Evolutionary conservation across 192 early-diverging fungal genomes (phyloP), one percentile per base, ranked within the genome.

Genomic region (Gamsiella multidivaricata): DNA sequence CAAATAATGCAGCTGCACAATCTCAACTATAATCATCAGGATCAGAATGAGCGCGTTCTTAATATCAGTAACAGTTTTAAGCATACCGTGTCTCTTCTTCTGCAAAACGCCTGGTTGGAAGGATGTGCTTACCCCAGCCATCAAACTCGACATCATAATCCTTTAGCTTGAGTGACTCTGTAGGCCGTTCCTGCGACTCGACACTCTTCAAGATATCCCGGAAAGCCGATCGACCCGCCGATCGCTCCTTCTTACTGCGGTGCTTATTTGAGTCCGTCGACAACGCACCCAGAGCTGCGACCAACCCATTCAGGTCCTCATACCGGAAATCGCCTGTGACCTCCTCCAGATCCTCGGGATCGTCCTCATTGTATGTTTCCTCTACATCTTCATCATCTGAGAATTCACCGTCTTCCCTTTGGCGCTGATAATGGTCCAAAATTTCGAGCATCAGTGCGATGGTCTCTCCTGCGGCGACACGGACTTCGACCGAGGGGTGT

Each of bases 401-500:
- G 1, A 76, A 70, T 6, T 75, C 70, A 9, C 65, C 70, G 10
- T 64, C 62, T 22, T 79, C 53, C 3, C 62, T 36, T 37, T 62
- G 61, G 8, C 63, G 56, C 46, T 73, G 63, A 25, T 73, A 71
- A 8, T 82, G 56, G 39, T 78, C 51, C 15, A 90, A 52, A 28
- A 85, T 85, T 64, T 90, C 87, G 54, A 92, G 84, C 78, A 92
- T 85, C 45, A 92, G 69, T 0, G 91, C 92, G 79, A 92, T 88
- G 70, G 91, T 89, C 81, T 92, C 91, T 32, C 88, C 92, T 3
- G 88, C 80, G 14, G 90, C 88, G 14, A 92, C 82, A 8, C 92
- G 83, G 14, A 91, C 79, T 10, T 92, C 89, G 26, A 91, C 85
- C 18, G 76, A 62, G 8, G 85, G 64, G 31, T 86, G 85, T 22